Percentiles rank a stretch among this genome's conserved stretches.
Evolutionary conservation across 225 moss, liverwort and hornwort species (phyloP).

Genomic region (Rhytidiadelphus loreus): DNA sequence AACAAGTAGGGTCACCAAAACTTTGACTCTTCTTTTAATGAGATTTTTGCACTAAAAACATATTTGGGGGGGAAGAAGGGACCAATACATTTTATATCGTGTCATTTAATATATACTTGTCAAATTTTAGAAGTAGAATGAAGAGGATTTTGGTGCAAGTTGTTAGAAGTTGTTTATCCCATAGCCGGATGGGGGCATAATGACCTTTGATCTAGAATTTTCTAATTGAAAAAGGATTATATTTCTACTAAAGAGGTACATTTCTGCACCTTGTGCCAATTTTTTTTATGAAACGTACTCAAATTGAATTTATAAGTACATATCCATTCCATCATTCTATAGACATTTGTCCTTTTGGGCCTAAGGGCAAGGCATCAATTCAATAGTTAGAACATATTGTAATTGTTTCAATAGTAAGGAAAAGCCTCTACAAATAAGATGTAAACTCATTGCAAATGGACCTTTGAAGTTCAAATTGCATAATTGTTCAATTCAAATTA

Average conservation of each 20-base stretch:
- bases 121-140: background rate
- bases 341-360: background rate
- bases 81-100: background rate
- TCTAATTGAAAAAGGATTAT: background rate
- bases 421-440: background rate
- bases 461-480: background rate
- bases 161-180: background rate
- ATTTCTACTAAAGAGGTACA: background rate
- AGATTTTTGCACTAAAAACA: background rate
- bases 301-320: background rate
- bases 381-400: background rate
- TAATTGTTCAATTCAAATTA: background rate
- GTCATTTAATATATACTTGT: background rate
- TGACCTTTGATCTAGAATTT: background rate
- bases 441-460: background rate
- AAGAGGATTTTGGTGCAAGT: background rate
- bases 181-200: accelerated
- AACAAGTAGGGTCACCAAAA: background rate
- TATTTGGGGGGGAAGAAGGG: background rate
- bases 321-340: background rate
- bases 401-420: background rate
- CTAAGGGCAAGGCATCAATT: background rate
- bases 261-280: background rate
- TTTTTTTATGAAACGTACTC: background rate
- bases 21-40: background rate